Evolutionary conservation across 75 land plant genomes (phyloP).

Genomic region (Larix kaempferi): DNA sequence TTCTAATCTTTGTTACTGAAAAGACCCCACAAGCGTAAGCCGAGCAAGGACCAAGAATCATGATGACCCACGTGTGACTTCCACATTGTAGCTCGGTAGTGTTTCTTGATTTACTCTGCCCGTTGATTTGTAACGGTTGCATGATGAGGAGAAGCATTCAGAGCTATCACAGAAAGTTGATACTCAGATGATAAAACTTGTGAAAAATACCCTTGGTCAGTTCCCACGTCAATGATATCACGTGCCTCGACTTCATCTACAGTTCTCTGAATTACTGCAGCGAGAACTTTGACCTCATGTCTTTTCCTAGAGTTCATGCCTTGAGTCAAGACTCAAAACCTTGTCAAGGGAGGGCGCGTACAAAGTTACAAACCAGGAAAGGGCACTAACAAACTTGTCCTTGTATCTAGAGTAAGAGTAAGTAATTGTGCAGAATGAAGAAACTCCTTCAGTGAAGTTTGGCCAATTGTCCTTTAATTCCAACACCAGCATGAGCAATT

Average conservation of each 20-base stretch:
- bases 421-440: constrained; percentile 36
- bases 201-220: constrained; percentile 97
- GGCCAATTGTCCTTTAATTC: constrained; percentile 71
- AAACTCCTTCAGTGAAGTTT: constrained; percentile 48
- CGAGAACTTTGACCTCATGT: constrained; percentile 81
- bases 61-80: constrained; percentile 30
- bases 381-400: constrained; percentile 5
- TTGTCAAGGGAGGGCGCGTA: too few species aligned
- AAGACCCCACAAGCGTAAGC: constrained; percentile 97
- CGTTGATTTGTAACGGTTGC: constrained; percentile 70
- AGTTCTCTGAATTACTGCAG: constrained; percentile 60
- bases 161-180: constrained; percentile 62
- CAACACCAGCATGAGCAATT: too few species aligned
- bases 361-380: too few species aligned
- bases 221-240: constrained; percentile 83
- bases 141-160: constrained; percentile 85
- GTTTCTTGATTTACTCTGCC: constrained; percentile 69
- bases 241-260: constrained; percentile 35
- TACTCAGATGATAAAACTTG: constrained; percentile 77
- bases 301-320: too few species aligned
- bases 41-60: constrained; percentile 73
- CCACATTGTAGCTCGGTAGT: constrained; percentile 53
- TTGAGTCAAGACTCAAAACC: too few species aligned
- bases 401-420: constrained; percentile 35
- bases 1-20: constrained; percentile 88